Percentiles rank a stretch among this genome's conserved stretches.
phyloP scores from a whole-genome alignment of 129 eudicot species.

The Pittosporum tobira region DNA sequence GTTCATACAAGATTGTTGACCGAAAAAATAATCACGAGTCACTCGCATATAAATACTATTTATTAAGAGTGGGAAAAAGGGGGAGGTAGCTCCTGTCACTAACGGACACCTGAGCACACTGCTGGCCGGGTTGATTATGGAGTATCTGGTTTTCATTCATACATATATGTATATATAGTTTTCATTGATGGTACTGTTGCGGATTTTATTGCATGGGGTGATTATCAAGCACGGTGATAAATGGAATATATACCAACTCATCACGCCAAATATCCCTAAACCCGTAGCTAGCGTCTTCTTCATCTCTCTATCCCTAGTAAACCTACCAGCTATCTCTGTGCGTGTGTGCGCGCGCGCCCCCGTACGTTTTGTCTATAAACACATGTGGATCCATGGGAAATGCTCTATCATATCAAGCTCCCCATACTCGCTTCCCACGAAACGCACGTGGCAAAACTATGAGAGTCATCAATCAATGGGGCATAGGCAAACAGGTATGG shows the following conservation, averaged over 20 bases:
- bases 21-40: no score
- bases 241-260: no score
- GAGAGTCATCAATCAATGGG: slow-evolving; percentile 12
- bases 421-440: not conserved
- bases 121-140: slow-evolving; percentile 8
- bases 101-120: slow-evolving; percentile 3
- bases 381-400: not conserved
- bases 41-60: no score
- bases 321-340: not conserved
- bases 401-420: no score
- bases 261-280: slow-evolving; percentile 9
- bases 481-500: slow-evolving; percentile 1
- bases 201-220: slow-evolving; percentile 7
- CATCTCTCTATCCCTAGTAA: not conserved
- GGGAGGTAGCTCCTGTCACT: not conserved
- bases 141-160: not conserved
- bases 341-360: no score
- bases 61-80: no score
- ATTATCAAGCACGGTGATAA: slow-evolving; percentile 6
- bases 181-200: not conserved
- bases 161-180: not conserved
- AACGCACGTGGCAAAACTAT: slow-evolving; percentile 6
- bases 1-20: no score
- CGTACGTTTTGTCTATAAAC: not conserved
- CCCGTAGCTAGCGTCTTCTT: no score